A percentile compares a stretch with the other conserved stretches of the same genome.
These are phyloP conservation scores for Penicillium sp. DNA, from an alignment of 2,329 filamentous ascomycete genomes.

Conservation along the genomic window DNA sequence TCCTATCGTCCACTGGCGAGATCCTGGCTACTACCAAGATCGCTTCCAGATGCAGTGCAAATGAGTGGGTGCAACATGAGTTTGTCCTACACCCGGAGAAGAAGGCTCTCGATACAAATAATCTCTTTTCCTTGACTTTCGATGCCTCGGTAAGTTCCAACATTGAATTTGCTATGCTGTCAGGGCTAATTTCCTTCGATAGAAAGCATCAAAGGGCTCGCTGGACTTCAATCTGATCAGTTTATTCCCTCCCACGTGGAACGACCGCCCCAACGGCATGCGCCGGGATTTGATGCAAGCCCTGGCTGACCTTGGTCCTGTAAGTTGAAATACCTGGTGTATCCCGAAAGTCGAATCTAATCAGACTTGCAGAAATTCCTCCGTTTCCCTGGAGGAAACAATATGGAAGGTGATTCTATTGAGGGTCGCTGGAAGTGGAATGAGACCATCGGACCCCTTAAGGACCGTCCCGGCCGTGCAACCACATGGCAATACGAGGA, in stretches of 20 bases:
- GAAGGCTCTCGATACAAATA: constrained; percentile 42
- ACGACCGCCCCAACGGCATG: constrained; percentile 50
- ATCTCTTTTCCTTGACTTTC: constrained; percentile 51
- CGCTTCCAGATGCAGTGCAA: constrained; percentile 38
- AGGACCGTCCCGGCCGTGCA: constrained; percentile 43
- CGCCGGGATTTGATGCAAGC: constrained; percentile 50
- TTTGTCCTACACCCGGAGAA: constrained; percentile 29
- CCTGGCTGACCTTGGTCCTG: constrained; percentile 24
- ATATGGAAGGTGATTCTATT: constrained; percentile 43
- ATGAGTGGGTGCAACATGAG: constrained; percentile 41
- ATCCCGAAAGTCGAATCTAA: background rate
- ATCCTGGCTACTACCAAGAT: constrained; percentile 30
- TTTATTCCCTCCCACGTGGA: constrained; percentile 55
- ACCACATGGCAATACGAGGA: constrained; percentile 46
- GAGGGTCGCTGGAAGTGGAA: constrained; percentile 50
- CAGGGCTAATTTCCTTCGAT: background rate
- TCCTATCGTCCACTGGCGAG: constrained; percentile 40
- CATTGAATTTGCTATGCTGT: accelerated
- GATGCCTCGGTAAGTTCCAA: constrained; percentile 37
- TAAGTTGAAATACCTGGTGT: constrained; percentile 6
- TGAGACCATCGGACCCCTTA: constrained; percentile 49
- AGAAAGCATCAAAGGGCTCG: constrained; percentile 38
- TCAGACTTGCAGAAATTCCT: constrained; percentile 39
- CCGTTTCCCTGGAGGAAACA: constrained; percentile 53
- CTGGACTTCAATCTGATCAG: constrained; percentile 53